Evolutionary conservation across 805 yeast species (phyloP), one percentile per base, ranked within the genome.

Genomic region (Deakozyma indianensis): DNA sequence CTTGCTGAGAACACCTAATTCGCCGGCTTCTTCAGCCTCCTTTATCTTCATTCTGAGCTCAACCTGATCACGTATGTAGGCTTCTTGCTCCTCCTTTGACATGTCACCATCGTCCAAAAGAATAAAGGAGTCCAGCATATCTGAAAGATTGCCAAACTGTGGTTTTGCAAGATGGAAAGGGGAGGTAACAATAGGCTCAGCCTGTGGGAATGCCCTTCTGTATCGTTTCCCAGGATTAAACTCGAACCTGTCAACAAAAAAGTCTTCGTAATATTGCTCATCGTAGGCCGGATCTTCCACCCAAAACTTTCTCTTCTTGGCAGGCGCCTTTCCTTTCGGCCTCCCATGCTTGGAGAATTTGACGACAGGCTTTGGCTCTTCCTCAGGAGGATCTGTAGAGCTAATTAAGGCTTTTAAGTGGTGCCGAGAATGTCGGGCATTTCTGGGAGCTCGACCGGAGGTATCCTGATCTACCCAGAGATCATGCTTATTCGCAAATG

Each of bases 101-200:
- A 79, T 59, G 51, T 80, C 86, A 46, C 80, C 88, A 27, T 56
- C 58, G 18, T 78, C 78, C 15, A 82, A 60, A 0, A 74, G 65
- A 46, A 67, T 71, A 59, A 69, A 83, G 0, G 85, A 76, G n/a
- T 62, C 50, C 25, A 83, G 61, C 50, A 70, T 74, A 1, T 59
- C 65, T 4, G 61, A 64, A 35, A 82, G 51, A 20, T 61, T 50
- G 4, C 51, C 51, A 50, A 59, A 74, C 44, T 67, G 55, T 1
- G 83, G 79, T 4, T 59, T 55, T 0, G 73, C 60, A 4, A 65
- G 66, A 60, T 78, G 83, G 22, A 66, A 62, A 4, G 88, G 87
- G 53, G 80, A 80, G 0, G 82, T 70, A 3, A 79, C 65, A 3
- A 69, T 59, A 41, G 72, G 78, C 22, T 65, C 62, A 14, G 38